phyloP scores from a whole-genome alignment of 805 yeast species.

The Starmerella powellii region DNA sequence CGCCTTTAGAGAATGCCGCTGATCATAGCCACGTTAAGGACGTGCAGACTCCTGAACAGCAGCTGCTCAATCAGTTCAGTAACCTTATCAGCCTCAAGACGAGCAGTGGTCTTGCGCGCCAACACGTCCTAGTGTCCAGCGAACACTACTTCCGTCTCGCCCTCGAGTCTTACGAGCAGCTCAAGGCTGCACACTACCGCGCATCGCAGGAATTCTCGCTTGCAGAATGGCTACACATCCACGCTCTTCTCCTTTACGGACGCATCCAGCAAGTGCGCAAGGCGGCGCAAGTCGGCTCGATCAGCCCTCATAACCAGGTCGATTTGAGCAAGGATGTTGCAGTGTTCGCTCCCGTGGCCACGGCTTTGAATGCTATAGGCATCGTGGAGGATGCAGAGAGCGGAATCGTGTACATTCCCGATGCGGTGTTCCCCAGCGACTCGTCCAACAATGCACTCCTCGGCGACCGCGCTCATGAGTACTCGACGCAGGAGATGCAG shows the following conservation, averaged over 20 bases:
- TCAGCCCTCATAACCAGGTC: constrained; percentile 9
- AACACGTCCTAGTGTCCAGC: constrained; percentile 8
- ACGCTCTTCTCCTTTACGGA: constrained; percentile 17
- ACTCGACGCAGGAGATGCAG: constrained; percentile 8
- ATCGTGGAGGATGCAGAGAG: constrained; percentile 11
- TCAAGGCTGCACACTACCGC: constrained; percentile 14
- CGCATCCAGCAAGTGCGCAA: constrained; percentile 9
- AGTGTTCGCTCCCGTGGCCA: constrained; percentile 15
- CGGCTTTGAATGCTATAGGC: constrained; percentile 11
- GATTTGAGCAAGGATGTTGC: constrained; percentile 4
- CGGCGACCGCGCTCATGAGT: neutral
- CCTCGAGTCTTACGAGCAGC: constrained; percentile 14
- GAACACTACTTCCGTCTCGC: constrained; percentile 18
- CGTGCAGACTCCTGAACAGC: neutral
- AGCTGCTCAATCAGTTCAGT: no score
- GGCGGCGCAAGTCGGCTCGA: neutral
- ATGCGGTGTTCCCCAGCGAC: constrained; percentile 10
- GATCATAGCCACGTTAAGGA: neutral
- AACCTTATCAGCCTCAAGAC: neutral
- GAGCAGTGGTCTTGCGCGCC: neutral
- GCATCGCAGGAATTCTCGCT: constrained; percentile 16
- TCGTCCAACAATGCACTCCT: neutral
- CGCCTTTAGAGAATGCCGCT: no score
- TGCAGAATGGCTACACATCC: constrained; percentile 19
- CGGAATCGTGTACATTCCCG: constrained; percentile 13